Evolutionary conservation across 768 basidiomycete genomes (phyloP), one percentile per base, ranked within the genome.

Genomic region (Lentinus brumalis): DNA sequence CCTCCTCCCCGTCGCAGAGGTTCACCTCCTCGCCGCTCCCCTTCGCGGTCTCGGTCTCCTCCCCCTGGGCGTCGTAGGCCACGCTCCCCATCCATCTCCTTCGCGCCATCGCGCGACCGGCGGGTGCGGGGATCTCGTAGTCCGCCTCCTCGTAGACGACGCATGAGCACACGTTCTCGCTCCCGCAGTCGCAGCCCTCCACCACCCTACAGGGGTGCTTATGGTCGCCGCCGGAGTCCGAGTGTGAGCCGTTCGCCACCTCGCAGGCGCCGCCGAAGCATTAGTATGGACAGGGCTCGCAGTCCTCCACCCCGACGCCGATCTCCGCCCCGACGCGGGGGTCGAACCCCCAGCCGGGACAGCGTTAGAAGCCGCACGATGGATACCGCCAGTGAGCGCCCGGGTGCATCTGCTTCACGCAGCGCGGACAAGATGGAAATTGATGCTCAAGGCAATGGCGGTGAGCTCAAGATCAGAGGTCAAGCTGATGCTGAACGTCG

Each of bases 381-480:
- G 50, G 61, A 56, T 50, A 62, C 63, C 41, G 50, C 31, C 15
- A 18, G 31, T 12, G 62, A 62, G 32, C 49, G 60, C 4, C 35
- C 49, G 2, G 21, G 42, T 12, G 31, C 40, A 2, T 50, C 53
- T 11, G 44, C 35, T 15, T 41, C 55, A 16, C 66, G 57, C 39
- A 65, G 59, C 53, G 57, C 46, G 38, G 62, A 56, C 21, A 66
- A 53, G 62, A 72, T 69, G 60, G 65, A 62, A 42, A 65, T 65
- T 10, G 70, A 70, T 38, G 29, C 44, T 3, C 58, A 61, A 5
- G 41, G 21, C 7, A 75, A 72, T 26, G 67, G 63, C 29, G 79
- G 79, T 8, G 88, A 89, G 67, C 72, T 92, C 47, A 89, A 86
- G 71, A 92, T 92, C 71, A 89, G 88, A 69, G 91, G 91, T 12